Percentiles rank a stretch among this genome's conserved stretches.
Evolutionary conservation across 2,329 filamentous ascomycete genomes (phyloP).

Genomic region (Botrytis porri): DNA sequence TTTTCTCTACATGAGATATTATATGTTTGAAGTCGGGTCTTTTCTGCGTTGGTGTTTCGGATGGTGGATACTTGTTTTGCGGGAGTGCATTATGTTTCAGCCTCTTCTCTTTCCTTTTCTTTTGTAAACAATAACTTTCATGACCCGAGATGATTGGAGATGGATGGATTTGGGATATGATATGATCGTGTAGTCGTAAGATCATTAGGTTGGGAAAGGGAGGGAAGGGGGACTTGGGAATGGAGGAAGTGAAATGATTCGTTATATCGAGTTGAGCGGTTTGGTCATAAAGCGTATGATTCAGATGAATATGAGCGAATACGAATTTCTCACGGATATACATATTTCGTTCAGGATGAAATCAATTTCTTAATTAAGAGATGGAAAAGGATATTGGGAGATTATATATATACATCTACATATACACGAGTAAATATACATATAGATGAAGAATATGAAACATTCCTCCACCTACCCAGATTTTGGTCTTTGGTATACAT

Average conservation of each 20-base stretch:
- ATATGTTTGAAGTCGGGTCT: not conserved
- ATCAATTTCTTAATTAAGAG: not conserved
- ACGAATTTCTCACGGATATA: not conserved
- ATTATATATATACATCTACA: not conserved
- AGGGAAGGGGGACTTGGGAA: not conserved
- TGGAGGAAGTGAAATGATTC: not conserved
- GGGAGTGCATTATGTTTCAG: not conserved
- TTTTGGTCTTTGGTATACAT: not conserved
- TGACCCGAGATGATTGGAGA: slow-evolving; percentile 6
- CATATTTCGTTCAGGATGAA: not conserved
- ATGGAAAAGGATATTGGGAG: not conserved
- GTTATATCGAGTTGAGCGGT: not conserved
- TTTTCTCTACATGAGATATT: not conserved
- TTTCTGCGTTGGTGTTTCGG: not conserved
- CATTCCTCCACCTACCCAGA: not conserved
- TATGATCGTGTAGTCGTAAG: not conserved
- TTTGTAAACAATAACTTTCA: not conserved
- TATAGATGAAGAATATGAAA: not conserved
- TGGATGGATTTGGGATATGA: not conserved
- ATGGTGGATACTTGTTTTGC: not conserved
- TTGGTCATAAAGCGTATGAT: not conserved
- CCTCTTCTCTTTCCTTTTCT: not conserved
- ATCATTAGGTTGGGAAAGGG: not conserved
- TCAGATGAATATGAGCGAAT: not conserved
- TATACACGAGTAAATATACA: not conserved